Evolutionary conservation across 345 rosid genomes (phyloP).

Genomic region (Laguncularia racemosa): DNA sequence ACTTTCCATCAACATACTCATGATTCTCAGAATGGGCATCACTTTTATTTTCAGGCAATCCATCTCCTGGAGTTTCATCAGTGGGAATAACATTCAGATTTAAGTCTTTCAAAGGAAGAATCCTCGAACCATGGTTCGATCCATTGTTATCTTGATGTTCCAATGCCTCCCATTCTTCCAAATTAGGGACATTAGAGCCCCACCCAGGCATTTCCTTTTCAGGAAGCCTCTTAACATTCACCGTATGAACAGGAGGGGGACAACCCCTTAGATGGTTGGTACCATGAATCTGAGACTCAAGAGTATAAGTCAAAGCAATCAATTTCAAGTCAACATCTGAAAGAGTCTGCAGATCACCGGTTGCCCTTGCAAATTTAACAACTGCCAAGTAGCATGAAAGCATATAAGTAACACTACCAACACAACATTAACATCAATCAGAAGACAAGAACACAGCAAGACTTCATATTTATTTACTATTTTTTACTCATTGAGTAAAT

Average conservation of each 20-base stretch:
- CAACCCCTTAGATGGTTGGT: constrained; percentile 56
- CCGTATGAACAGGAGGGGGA: constrained; percentile 74
- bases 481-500: too few species aligned
- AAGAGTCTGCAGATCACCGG: constrained; percentile 86
- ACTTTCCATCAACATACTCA: constrained; percentile 34
- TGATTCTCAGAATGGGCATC: constrained; percentile 34
- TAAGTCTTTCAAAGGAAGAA: constrained; percentile 77
- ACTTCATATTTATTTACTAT: too few species aligned
- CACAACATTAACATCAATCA: not conserved
- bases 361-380: constrained; percentile 72
- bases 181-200: constrained; percentile 86
- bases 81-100: constrained; percentile 39
- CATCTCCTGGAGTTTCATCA: constrained; percentile 36
- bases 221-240: constrained; percentile 71
- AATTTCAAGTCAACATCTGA: constrained; percentile 83
- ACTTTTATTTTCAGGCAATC: constrained; percentile 27
- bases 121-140: constrained; percentile 38
- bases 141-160: constrained; percentile 49
- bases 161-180: constrained; percentile 91
- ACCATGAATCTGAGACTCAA: constrained; percentile 85
- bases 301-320: constrained; percentile 71
- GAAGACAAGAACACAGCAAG: too few species aligned
- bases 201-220: constrained; percentile 92
- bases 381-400: constrained; percentile 25
- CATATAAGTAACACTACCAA: not conserved